Evolutionary conservation across 1,284 basidiomycete species (phyloP), one percentile per base, ranked within the genome.

Genomic region (Cutaneotrichosporon sp.): DNA sequence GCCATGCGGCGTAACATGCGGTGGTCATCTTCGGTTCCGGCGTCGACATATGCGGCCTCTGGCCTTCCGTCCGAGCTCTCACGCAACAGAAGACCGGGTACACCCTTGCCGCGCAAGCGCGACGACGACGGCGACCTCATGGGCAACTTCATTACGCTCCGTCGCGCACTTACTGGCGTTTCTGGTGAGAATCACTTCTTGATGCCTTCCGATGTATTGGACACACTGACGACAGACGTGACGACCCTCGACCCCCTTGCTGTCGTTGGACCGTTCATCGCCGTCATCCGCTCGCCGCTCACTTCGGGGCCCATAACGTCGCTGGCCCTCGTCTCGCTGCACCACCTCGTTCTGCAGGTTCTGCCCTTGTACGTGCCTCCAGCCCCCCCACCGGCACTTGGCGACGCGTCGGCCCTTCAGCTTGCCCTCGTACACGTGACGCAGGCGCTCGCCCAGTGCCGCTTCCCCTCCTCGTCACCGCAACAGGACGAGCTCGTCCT

Each of bases 1-100:
- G 82, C 84, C n/a, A 96, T 98, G 90, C 88, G 94, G 71, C 90
- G 93, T 77, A 94, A 94, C 75, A 90, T 90, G 44, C 84, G 91
- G 46, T 94, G 91, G 91, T 44, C 42, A 12, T 86, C 90, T 14
- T 81, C 86, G 3, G 60, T 66, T 5, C 64, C 70, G 20, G 57
- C 66, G 1, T 63, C 67, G 1, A 62, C 59, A 1, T 70, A 66
- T 42, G 39, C 55, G 22, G 55, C 63, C 4, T 41, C 62, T 0
- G 53, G 63, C 9, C 44, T 66, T 3, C 66, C 65, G n/a, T 61
- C 68, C 3, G 62, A 63, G 14, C 55, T 69, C 20, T 46, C 52
- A 16, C 29, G 46, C 16, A 32, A 44, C 25, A 35, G 35, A 24
- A 16, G 22, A 43, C 50, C 19, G 31, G 51, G 20, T 20, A 29